Evolutionary conservation across 73 alveolate species (phyloP).

Genomic region (Paramecium sexaurelia): DNA sequence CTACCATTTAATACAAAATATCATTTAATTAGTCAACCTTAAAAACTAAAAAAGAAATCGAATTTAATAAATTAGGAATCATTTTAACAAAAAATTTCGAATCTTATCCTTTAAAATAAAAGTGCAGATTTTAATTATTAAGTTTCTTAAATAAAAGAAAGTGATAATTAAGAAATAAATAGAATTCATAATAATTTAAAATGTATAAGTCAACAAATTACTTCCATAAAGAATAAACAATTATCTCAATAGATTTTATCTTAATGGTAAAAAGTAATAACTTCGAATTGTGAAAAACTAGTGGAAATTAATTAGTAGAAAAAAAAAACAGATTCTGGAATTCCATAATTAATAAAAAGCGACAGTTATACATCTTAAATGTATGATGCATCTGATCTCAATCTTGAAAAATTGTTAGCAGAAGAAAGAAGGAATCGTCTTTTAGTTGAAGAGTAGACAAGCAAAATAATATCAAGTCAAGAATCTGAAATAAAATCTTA

Average conservation of each 20-base stretch:
- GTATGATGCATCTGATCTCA: background rate
- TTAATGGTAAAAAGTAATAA: background rate
- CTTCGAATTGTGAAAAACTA: conserved; percentile 2
- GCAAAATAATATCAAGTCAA: conserved; percentile 17
- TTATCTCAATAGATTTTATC: background rate
- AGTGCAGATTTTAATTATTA: background rate
- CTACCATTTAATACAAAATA: background rate
- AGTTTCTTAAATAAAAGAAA: background rate
- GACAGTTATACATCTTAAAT: background rate
- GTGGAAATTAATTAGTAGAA: background rate
- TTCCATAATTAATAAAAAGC: background rate
- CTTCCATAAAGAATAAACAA: background rate
- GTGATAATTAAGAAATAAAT: background rate
- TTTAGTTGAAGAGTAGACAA: conserved; percentile 33
- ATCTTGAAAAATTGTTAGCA: conserved; percentile 14
- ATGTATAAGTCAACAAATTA: background rate
- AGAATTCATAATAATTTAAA: background rate
- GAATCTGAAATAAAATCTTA: conserved; percentile 2
- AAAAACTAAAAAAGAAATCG: background rate
- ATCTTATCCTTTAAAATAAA: background rate
- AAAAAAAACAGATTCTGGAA: background rate
- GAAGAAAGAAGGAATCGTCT: conserved; percentile 19
- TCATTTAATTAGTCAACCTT: background rate
- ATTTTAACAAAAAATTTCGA: background rate
- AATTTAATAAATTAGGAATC: background rate